Evolutionary conservation across 2,329 filamentous ascomycete genomes (phyloP), one percentile per base, ranked within the genome.

Genomic region (Penicillium corylophilum): DNA sequence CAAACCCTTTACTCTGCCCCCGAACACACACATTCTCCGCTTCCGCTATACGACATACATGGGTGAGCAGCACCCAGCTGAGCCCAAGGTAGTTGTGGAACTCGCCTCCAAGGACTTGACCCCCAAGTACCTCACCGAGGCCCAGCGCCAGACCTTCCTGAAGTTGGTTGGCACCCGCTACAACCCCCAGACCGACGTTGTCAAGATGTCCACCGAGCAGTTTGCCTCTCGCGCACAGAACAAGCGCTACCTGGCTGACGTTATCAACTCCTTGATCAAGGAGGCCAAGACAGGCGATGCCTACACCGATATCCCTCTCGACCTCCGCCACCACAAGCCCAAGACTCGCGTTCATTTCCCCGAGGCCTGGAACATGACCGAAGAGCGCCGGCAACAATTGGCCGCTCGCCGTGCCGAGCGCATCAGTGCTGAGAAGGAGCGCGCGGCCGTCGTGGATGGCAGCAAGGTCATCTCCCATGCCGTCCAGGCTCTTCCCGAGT

Each of bases 41-140:
- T 99, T 96, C 84, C 87, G 94, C 65, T 96, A 96, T 78, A 99
- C 94, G 15, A 92, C 88, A 33, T 97, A 97, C 76, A 87, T 99
- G 82, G 93, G 93, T 64, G 94, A 97, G 74, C 79, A 83, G 50
- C 95, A 99, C 75, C 93, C 94, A 0, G 90, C 93, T 2, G 85
- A 91, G 73, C 86, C 85, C 69, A 99, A 99, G 79, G 92, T 99
- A 18, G 92, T 97, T 12, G 85, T 97, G 49, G 89, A 96, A 70
- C 95, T 97, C 74, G 84, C 81, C 57, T 86, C 88, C 15, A 73
- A 74, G 50, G 90, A 96, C 73, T 76, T 96, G 55, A 64, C 68
- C 23, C 78, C 78, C 24, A 71, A 70, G 16, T 76, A 80, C 54
- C 80, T 96, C 48, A 85, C 81, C 22, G 75, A 82, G 15, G 73